Percentiles rank a stretch among this genome's conserved stretches.
Conservation (phyloP, 2,329 filamentous ascomycete genomes). For the Xylaria sp. region DNA sequence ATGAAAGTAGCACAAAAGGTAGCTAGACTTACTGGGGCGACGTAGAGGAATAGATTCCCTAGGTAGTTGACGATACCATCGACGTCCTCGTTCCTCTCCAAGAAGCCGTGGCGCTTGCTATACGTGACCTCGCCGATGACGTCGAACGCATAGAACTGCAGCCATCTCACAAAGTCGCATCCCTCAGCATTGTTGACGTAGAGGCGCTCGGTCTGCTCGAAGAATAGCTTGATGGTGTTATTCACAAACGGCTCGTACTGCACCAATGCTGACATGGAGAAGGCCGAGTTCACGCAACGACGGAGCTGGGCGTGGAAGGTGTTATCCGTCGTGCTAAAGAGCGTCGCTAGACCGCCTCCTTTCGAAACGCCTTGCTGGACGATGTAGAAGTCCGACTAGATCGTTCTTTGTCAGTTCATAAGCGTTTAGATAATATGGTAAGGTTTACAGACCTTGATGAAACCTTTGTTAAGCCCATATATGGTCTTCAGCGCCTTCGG, state of each 20-base stretch:
- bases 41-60: slow-evolving; percentile 69
- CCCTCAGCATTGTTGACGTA: slow-evolving; percentile 52
- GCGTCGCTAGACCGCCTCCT: slow-evolving; percentile 69
- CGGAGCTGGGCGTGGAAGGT: slow-evolving; percentile 77
- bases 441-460: slow-evolving; percentile 66
- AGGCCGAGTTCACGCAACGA: slow-evolving; percentile 76
- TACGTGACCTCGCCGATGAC: slow-evolving; percentile 81
- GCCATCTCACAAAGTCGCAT: slow-evolving; percentile 73
- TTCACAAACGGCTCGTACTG: slow-evolving; percentile 83
- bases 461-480: slow-evolving; percentile 83
- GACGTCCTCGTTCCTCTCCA: slow-evolving; percentile 76
- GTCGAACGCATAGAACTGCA: slow-evolving; percentile 83
- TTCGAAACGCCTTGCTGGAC: slow-evolving; percentile 76
- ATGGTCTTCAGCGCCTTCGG: slow-evolving; percentile 76
- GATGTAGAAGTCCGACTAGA: slow-evolving; percentile 77
- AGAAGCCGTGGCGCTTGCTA: slow-evolving; percentile 75
- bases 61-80: slow-evolving; percentile 75
- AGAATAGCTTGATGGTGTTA: slow-evolving; percentile 73
- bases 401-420: slow-evolving; percentile 16
- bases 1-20: neutral
- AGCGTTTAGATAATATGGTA: neutral
- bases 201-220: slow-evolving; percentile 64
- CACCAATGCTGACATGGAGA: slow-evolving; percentile 77
- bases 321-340: slow-evolving; percentile 80
- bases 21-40: slow-evolving; percentile 64